Evolutionary conservation across 2,329 filamentous ascomycete species (phyloP), one percentile per base, ranked within the genome.

Genomic region (Exserohilum turcica): DNA sequence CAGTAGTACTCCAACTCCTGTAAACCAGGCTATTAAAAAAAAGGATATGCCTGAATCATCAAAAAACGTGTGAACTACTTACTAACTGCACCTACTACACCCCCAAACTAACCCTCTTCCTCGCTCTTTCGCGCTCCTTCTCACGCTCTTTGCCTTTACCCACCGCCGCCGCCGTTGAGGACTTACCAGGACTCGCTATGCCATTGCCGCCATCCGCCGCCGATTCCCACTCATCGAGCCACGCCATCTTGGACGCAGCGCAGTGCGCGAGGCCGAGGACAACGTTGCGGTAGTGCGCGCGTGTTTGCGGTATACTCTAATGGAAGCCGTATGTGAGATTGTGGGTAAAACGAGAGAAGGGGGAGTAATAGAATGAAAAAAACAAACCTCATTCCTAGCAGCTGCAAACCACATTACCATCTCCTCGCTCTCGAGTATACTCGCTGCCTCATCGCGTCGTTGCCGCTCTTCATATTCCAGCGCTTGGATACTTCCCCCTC

Each of bases 351-450:
- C 9, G 28, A 19, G 27, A 27, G 13, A 21, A 27, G 7, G 6
- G 29, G 43, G 13, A 44, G 21, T 8, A 32, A 15, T 42, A 38
- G 19, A 43, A 35, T 15, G 18, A 48, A 39, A 3, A 12, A n/a
- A n/a, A 59, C 59, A 10, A 50, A 76, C 74, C 70, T 77, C 74
- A 27, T 74, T 65, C 43, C 71, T 42, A 21, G 53, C 63, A 6
- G 48, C 56, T 28, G 65, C 57, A 38, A 65, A 66, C 72, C 74
- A 75, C 9, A 75, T 64, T 31, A 77, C 43, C 68, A 76, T 57
- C 56, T 77, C 75, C 8, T 59, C 59, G 40, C 62, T 74, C 36
- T 70, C 70, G 1, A 77, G 51, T 29, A 75, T 69, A 13, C 54
- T 43, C 0, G 66, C 71, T 0, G 74, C 75, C 35, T 70, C 58